phyloP scores from a whole-genome alignment of 805 yeast genomes.

The Peterozyma xylosa region DNA sequence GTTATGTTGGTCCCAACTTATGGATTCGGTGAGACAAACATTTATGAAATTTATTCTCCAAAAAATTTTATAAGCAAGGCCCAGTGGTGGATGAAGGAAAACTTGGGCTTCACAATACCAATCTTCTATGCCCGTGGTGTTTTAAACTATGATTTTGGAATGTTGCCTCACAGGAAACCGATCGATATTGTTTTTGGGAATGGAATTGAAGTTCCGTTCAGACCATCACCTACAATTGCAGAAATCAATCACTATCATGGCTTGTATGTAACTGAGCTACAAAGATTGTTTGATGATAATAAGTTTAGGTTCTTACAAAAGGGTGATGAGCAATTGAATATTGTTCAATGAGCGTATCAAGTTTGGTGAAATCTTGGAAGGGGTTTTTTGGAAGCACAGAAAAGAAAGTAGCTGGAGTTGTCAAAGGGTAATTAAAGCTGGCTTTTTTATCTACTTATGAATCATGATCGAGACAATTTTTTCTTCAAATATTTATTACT shows the following conservation, averaged over 20 bases:
- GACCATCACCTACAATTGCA: constrained; percentile 30
- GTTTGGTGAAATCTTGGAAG: too few relatives aligned
- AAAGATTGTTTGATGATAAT: constrained; percentile 58
- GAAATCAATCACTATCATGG: constrained; percentile 66
- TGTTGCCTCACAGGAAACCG: constrained; percentile 78
- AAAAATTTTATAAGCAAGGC: constrained; percentile 37
- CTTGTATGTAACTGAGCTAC: constrained; percentile 57
- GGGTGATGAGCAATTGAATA: too few relatives aligned
- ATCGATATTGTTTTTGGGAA: constrained; percentile 69
- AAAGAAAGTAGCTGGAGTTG: too few relatives aligned
- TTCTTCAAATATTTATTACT: too few relatives aligned
- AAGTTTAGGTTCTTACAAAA: constrained; percentile 35
- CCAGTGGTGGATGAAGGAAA: constrained; percentile 67
- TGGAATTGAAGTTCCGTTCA: constrained; percentile 54
- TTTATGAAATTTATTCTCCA: constrained; percentile 34
- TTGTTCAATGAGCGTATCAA: too few relatives aligned
- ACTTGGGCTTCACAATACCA: constrained; percentile 81
- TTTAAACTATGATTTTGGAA: constrained; percentile 87
- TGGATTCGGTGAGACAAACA: constrained; percentile 83
- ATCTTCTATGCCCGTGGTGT: constrained; percentile 88
- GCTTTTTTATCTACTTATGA: too few relatives aligned
- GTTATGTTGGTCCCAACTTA: constrained; percentile 78
- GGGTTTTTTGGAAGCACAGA: too few relatives aligned
- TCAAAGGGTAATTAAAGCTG: too few relatives aligned
- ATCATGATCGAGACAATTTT: too few relatives aligned